A percentile compares a stretch with the other conserved stretches of the same genome.
phyloP scores from a whole-genome alignment of 2,329 filamentous ascomycete species.

The Pseudonectria buxi region DNA sequence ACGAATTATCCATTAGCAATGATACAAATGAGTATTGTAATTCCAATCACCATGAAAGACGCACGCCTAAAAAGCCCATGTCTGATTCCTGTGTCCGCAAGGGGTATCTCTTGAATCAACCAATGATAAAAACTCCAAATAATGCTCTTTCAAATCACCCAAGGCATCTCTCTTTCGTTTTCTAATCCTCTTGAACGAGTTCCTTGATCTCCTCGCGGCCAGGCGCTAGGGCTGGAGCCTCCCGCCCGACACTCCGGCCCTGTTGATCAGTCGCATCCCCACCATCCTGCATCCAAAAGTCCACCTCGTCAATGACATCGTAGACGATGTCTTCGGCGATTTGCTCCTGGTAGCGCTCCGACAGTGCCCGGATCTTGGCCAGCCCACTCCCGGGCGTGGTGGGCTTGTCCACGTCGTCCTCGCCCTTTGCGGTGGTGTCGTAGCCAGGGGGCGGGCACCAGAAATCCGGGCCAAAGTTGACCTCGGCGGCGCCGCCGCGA shows the following conservation, averaged over 20 bases:
- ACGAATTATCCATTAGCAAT: too few species aligned
- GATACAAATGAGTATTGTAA: not conserved
- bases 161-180: not conserved
- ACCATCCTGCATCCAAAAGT: conserved; percentile 73
- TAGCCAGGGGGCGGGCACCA: conserved; percentile 72
- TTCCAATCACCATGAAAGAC: not conserved
- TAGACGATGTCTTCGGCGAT: conserved; percentile 91
- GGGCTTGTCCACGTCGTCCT: conserved; percentile 43
- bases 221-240: conserved; percentile 36
- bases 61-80: conserved; percentile 9
- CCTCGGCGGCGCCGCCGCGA: conserved; percentile 80
- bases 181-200: conserved; percentile 55
- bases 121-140: not conserved
- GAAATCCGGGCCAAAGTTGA: conserved; percentile 91
- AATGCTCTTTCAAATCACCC: conserved; percentile 1
- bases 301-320: conserved; percentile 90
- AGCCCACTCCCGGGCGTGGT: conserved; percentile 14
- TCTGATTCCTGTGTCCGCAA: conserved; percentile 15
- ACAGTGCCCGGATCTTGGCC: conserved; percentile 51
- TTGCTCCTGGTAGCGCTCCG: conserved; percentile 82
- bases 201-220: conserved; percentile 57
- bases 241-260: conserved; percentile 38
- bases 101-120: conserved; percentile 21
- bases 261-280: conserved; percentile 42
- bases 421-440: conserved; percentile 25